Base-by-base conservation (phyloP, 2,329 filamentous ascomycete species). In the Exophiala bonariae region DNA sequence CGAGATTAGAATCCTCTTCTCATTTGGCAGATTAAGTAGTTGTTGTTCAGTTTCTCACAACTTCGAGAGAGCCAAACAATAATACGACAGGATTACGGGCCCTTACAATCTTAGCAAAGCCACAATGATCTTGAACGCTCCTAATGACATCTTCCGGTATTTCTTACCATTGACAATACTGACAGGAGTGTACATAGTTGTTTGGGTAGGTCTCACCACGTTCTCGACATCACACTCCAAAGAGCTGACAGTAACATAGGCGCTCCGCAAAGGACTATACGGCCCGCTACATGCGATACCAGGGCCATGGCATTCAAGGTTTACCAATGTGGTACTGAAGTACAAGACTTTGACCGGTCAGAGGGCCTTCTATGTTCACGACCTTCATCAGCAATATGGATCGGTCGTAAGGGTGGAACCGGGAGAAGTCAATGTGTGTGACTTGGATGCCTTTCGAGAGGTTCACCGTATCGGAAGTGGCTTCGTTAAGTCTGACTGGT, bases 391-490 rank as follows among this genome's bases (percentile, higher is more conserved):
- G 10, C 41, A 34, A 23, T 55, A 57, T 23, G 52, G 55, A 13
- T 60, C 64, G 1, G 50, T 67, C n/a, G 67, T 69, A 11, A 62
- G 63, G 13, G 49, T 63, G 11, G 46, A 50, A 30, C 61, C 63
- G 0, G 43, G 54, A 4, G 59, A 61, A 32, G 50, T 67, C 33
- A 60, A 61, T n/a, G 62, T 78, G 61, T 45, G 70, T 66, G 62
- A 78, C 32, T 37, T 60, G 3, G 23, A 47, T n/a, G 59, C 61
- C 1, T 61, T 53, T 4, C 63, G 60, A 31, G 59, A 65, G 41
- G 66, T 71, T 32, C 61, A 72, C 54, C 61, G 57, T 17, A 60
- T 64, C 3, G 60, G 62, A 5, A 59, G 57, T 2, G 58, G 58
- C 2, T 72, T 62, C 34, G 44, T 56, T n/a, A 71, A 72, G 45